Evolutionary conservation across 2,329 filamentous ascomycete genomes (phyloP).

Genomic region (Rutstroemia sp.): DNA sequence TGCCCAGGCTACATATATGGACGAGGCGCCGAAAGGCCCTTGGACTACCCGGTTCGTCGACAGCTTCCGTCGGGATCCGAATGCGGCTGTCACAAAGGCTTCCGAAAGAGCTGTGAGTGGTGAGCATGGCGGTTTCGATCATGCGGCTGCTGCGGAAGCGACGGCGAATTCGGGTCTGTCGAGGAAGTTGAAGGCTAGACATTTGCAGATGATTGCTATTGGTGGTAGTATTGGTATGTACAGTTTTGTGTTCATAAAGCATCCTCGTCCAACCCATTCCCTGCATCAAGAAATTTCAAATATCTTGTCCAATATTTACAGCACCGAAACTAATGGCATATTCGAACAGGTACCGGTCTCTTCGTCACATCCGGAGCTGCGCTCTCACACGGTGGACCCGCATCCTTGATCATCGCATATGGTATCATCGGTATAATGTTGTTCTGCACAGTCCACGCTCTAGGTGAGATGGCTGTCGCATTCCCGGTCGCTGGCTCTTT

Average conservation of each 20-base stretch:
- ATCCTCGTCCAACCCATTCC: not conserved
- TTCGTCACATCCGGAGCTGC: conserved; percentile 28
- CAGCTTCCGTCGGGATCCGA: conserved; percentile 27
- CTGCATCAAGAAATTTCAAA: no score
- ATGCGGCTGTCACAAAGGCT: conserved; percentile 39
- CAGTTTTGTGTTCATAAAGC: not conserved
- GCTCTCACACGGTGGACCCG: conserved; percentile 30
- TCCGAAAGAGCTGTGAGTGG: not conserved
- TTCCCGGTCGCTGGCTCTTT: conserved; percentile 90
- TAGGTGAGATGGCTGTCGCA: conserved; percentile 86
- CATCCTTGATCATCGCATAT: conserved; percentile 26
- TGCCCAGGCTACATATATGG: not conserved
- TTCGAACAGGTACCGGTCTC: conserved; percentile 44
- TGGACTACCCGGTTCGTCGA: conserved; percentile 22
- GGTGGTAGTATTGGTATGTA: conserved; percentile 21
- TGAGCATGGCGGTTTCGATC: conserved; percentile 40
- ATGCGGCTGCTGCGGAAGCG: conserved; percentile 51
- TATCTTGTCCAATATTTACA: no score
- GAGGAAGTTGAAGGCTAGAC: conserved; percentile 43
- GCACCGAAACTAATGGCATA: conserved; percentile 36
- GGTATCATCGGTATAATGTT: conserved; percentile 39
- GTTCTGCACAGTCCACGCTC: conserved; percentile 73
- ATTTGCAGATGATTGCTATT: conserved; percentile 54
- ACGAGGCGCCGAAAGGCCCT: conserved; percentile 10
- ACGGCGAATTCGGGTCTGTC: conserved; percentile 71